Base-by-base conservation (phyloP, 352 stramenopile species). In the Phytopythium delawarense region DNA sequence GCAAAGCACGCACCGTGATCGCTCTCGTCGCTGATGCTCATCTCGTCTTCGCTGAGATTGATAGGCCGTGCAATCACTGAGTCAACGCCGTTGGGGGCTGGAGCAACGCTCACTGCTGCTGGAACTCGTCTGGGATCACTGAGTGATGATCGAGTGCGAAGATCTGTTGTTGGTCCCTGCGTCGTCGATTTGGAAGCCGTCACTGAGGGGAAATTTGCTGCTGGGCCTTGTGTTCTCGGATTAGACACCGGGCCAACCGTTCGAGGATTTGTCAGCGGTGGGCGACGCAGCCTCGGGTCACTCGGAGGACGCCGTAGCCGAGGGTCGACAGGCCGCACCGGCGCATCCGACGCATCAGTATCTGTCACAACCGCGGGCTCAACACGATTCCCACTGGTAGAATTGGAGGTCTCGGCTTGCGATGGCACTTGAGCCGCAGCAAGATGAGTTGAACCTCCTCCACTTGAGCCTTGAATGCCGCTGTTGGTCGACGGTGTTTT, bases 11-110 rank as follows among this genome's bases (percentile, higher is more conserved):
- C 46, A 59, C 60, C 59, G n/a, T 28, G 9, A 49, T 57, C 61
- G 23, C 40, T 61, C 13, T 69, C 61, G 2, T 65, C 64, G 49
- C 64, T 71, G 35, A 71, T 67, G 34, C 68, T 75, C 64, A 75
- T 75, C 4, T 39, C 37, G 18, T 62, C 62, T 23, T 70, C 59
- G n/a, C 37, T 61, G 15, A 42, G 28, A 30, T 25, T 40, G 12
- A n/a, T 20, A 1, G 25, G n/a, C 34, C 28, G 48, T 11, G 28
- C 16, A 25, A 7, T 40, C 8, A 6, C 35, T 40, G 35, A 2
- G 25, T 32, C 21, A 2, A 11, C 48, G 21, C 7, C 48, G n/a
- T 16, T 25, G 23, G 48, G 2, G 2, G 3, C 48, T 21, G 48
- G 13, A 39, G 48, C 15, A 54, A 15, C 48, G 5, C 4, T 8